Conservation (phyloP, 257 asterid genomes). For the Thymus quinquecostatus region DNA sequence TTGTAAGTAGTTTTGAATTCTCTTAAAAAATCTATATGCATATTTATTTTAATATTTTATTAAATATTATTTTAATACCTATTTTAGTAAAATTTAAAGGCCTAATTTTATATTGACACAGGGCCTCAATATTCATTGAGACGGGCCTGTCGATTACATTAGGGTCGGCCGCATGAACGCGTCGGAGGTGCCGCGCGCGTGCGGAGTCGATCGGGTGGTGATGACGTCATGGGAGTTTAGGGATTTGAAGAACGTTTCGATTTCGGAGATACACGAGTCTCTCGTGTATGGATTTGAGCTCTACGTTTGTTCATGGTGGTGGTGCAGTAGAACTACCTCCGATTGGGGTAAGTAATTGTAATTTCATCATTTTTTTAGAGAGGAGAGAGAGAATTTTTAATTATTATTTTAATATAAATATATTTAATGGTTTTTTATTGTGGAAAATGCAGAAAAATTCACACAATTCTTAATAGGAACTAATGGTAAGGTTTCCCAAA, state of each 20-base stretch:
- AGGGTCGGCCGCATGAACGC: not conserved
- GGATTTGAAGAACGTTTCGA: not conserved
- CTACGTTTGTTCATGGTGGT: not conserved
- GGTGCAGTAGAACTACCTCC: not conserved
- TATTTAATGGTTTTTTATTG: not conserved
- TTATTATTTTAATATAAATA: too few relatives aligned
- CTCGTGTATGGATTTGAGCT: conserved; percentile 23
- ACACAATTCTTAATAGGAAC: not conserved
- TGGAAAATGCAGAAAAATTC: not conserved
- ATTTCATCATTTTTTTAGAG: not conserved
- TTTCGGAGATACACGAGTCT: conserved; percentile 16
- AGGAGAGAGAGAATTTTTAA: too few relatives aligned
- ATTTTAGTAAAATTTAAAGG: too few relatives aligned
- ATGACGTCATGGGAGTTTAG: conserved; percentile 11
- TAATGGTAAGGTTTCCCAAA: not conserved
- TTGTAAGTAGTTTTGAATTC: too few relatives aligned
- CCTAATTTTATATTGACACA: too few relatives aligned
- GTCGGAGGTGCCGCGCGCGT: not conserved
- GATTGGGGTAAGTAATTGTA: not conserved
- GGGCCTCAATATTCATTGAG: too few relatives aligned
- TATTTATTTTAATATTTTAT: too few relatives aligned
- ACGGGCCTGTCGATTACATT: not conserved
- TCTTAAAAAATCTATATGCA: too few relatives aligned
- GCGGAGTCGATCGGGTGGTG: not conserved
- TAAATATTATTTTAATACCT: too few relatives aligned